phyloP scores from a whole-genome alignment of 1,284 basidiomycete species.

The Clitocybe nebularis region DNA sequence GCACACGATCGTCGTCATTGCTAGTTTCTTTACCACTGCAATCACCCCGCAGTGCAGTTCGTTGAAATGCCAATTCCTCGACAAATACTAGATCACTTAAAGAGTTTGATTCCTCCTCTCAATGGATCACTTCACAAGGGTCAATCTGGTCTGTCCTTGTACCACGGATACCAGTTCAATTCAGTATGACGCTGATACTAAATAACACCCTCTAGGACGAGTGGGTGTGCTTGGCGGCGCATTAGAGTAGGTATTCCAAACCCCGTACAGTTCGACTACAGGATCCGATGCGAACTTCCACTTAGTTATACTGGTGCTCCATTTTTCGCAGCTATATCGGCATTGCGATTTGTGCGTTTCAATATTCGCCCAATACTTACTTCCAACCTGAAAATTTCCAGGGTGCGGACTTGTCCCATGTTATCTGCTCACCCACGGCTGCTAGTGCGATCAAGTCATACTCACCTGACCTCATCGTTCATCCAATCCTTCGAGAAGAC shows the following conservation, averaged over 20 bases:
- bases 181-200: no score
- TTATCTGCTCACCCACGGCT: constrained; percentile 92
- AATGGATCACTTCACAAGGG: constrained; percentile 89
- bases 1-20: no score
- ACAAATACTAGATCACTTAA: constrained; percentile 63
- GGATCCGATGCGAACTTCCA: constrained; percentile 1
- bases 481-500: constrained; percentile 77
- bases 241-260: constrained; percentile 61
- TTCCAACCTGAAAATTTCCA: constrained; percentile 24
- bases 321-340: constrained; percentile 88
- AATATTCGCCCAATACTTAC: neutral
- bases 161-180: no score
- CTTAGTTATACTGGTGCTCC: constrained; percentile 91
- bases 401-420: constrained; percentile 95
- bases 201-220: no score
- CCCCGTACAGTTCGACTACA: neutral
- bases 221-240: constrained; percentile 94
- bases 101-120: constrained; percentile 80
- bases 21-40: neutral
- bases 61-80: constrained; percentile 60
- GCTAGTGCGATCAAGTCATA: constrained; percentile 94
- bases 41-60: neutral
- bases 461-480: constrained; percentile 93
- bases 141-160: constrained; percentile 70
- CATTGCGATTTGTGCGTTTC: constrained; percentile 69